phyloP scores from a whole-genome alignment of 768 basidiomycete species.

The Galerina sulciceps region DNA sequence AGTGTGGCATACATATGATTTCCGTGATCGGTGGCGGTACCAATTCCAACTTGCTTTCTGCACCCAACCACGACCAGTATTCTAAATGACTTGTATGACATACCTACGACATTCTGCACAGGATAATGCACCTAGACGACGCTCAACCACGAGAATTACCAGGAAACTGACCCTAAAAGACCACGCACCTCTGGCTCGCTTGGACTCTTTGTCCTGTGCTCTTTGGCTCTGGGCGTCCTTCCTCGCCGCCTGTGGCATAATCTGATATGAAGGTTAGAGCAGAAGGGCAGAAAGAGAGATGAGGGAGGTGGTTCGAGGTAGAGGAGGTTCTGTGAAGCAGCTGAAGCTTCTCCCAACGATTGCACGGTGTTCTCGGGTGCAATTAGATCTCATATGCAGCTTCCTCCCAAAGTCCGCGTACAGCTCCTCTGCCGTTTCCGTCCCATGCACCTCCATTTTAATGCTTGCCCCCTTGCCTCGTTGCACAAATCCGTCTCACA shows the following conservation, averaged over 20 bases:
- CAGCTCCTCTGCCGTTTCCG: conserved; percentile 9
- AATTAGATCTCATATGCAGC: conserved; percentile 14
- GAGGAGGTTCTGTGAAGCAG: conserved; percentile 8
- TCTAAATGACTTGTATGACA: conserved; percentile 11
- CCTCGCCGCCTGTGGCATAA: conserved; percentile 56
- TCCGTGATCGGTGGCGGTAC: conserved; percentile 13
- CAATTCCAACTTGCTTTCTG: background rate
- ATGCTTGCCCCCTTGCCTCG: conserved; percentile 2
- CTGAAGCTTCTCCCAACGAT: conserved; percentile 12
- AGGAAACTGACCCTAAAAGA: background rate
- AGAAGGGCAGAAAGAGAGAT: conserved; percentile 11
- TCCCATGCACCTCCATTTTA: conserved; percentile 10
- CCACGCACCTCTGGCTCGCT: conserved; percentile 57
- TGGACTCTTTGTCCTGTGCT: conserved; percentile 68
- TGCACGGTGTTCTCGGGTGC: conserved; percentile 17
- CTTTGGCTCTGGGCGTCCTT: conserved; percentile 50
- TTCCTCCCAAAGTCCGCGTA: conserved; percentile 20
- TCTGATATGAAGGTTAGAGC: conserved; percentile 6
- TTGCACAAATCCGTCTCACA: conserved; percentile 9
- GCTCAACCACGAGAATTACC: background rate
- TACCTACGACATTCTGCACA: conserved; percentile 72
- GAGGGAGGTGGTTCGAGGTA: conserved; percentile 14
- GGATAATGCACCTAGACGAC: conserved; percentile 46
- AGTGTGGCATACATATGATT: background rate
- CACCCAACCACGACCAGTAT: background rate